Base-by-base conservation (phyloP, 2,329 filamentous ascomycete species). In the Diaporthe sp. region DNA sequence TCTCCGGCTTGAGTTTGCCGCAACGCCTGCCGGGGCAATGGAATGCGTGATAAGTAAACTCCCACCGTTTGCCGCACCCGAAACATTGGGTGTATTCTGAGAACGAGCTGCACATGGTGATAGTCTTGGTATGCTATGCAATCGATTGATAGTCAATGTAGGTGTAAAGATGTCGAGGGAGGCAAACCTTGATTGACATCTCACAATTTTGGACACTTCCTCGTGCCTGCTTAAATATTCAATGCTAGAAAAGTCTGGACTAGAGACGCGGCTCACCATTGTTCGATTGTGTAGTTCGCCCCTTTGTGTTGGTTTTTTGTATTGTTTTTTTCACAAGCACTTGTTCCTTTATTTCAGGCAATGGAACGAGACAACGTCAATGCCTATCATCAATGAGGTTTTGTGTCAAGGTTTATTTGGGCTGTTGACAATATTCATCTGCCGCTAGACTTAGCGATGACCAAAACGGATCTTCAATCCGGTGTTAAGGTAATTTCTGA, bases 51-150 rank as follows among this genome's bases (percentile, higher is more conserved):
- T 49, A 12, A 22, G 17, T 10, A n/a, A 61, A 53, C 12, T 65
- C 60, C 53, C 65, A 76, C 37, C n/a, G 28, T 22, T 70, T 71
- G 51, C 9, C 51, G 63, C 75, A 71, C 1, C 37, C 22, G 0
- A 49, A 5, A 34, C 75, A 76, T 12, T 31, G 9, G 8, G 6
- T 55, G 31, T 67, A 70, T 17, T 71, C 65, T 13, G 71, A 51
- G 17, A 76, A 74, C 2, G 49, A 51, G 12, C 15, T 25, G 7
- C 71, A 72, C 70, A 72, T 61, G 12, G 31, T 37, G 31, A 39
- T 39, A 7, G 13, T 15, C 2, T 4, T 61, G 31, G 6, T 28
- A 15, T 12, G 28, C 4, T 60, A 42, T 53, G 13, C 31, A 53
- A 3, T 17, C 28, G 28, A 20, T 7, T 47, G 4, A 37, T 28